phyloP scores from a whole-genome alignment of 2,329 filamentous ascomycete species.

The Monilinia fructicola region DNA sequence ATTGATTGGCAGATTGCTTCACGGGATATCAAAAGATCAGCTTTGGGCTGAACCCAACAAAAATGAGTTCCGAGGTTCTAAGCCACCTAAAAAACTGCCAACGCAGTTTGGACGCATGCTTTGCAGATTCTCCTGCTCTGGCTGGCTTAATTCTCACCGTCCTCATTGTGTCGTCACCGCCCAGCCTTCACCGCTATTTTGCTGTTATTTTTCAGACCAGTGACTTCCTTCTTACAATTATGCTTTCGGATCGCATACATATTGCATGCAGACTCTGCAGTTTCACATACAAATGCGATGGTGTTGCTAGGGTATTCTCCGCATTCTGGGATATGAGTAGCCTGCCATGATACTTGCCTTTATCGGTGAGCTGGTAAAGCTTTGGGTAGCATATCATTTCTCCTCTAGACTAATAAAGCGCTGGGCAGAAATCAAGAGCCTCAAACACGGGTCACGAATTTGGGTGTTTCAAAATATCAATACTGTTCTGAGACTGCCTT shows the following conservation, averaged over 20 bases:
- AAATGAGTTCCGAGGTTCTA: background rate
- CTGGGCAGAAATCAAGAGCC: background rate
- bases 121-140: background rate
- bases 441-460: too few relatives aligned
- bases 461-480: too few relatives aligned
- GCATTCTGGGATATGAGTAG: background rate
- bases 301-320: background rate
- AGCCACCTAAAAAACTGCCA: background rate
- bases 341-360: background rate
- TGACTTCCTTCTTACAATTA: background rate
- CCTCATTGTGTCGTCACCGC: background rate
- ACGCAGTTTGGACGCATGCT: too few relatives aligned
- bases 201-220: background rate
- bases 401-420: background rate
- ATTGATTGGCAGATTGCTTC: background rate
- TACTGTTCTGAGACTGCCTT: background rate
- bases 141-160: background rate
- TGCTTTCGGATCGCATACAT: background rate
- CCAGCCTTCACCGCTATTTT: slow-evolving; percentile 7
- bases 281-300: background rate
- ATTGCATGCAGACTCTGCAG: background rate
- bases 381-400: background rate
- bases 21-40: background rate
- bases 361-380: background rate
- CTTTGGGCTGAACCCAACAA: background rate